These are phyloP conservation scores for Paramecium biaurelia DNA, from an alignment of 73 alveolate genomes.

Conservation along the genomic window DNA sequence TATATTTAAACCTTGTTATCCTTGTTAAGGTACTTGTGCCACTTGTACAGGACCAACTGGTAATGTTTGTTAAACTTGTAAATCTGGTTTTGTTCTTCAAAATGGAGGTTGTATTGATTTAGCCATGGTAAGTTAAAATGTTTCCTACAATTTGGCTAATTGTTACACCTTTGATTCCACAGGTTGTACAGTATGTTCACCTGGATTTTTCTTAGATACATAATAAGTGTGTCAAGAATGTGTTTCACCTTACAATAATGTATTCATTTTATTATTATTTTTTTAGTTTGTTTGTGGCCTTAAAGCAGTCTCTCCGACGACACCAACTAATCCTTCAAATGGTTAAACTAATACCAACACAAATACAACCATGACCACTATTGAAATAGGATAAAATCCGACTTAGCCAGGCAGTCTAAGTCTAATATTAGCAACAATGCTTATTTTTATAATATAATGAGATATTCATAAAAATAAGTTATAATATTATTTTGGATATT, in stretches of 20 bases:
- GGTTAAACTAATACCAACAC: neutral
- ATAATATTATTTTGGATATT: neutral
- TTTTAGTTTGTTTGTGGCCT: neutral
- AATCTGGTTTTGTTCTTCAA: neutral
- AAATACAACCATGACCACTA: neutral
- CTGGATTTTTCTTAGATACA: slow-evolving; percentile 3
- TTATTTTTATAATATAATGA: neutral
- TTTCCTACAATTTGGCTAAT: neutral
- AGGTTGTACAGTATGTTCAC: neutral
- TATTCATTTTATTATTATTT: neutral
- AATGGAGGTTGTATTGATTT: neutral
- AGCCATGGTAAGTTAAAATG: neutral
- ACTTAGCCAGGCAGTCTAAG: neutral
- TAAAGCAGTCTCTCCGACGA: neutral
- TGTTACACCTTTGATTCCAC: neutral
- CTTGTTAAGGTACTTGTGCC: neutral
- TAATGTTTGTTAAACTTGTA: neutral
- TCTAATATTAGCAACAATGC: neutral
- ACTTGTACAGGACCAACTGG: slow-evolving; percentile 17
- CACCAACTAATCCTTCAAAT: neutral
- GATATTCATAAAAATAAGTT: neutral
- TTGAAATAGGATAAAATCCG: neutral
- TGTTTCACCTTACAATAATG: neutral
- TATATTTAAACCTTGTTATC: slow-evolving; percentile 2
- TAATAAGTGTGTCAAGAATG: neutral